Evolutionary conservation across 73 alveolate species (phyloP).

Genomic region (Paramecium octaurelia): DNA sequence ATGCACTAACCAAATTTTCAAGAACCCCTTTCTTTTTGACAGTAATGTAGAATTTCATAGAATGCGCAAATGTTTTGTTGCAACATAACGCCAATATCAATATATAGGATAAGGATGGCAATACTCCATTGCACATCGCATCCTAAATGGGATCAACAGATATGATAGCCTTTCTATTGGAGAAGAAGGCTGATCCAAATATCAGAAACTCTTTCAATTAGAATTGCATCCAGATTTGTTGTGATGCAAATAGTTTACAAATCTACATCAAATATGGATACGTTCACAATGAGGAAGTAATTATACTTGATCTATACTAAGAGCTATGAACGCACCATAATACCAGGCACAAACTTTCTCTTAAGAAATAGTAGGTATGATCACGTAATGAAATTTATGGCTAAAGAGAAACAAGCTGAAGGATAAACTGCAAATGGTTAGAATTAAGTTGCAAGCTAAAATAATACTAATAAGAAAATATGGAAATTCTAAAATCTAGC

Average conservation of each 20-base stretch:
- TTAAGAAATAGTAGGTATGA: conserved; percentile 65
- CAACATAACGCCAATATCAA: conserved; percentile 80
- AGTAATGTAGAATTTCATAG: conserved; percentile 77
- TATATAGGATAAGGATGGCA: conserved; percentile 83
- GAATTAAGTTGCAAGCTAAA: neutral
- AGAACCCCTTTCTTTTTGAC: conserved; percentile 90
- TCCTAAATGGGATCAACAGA: conserved; percentile 75
- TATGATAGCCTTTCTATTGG: conserved; percentile 72
- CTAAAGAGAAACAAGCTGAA: neutral
- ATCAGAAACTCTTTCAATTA: conserved; percentile 66
- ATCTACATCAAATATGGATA: conserved; percentile 61
- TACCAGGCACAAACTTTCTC: conserved; percentile 55
- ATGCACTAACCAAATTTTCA: conserved; percentile 62
- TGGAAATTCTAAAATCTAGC: conserved; percentile 37
- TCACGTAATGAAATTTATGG: conserved; percentile 50
- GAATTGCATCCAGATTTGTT: conserved; percentile 70
- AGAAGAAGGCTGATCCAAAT: conserved; percentile 72
- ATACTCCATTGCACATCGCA: conserved; percentile 88
- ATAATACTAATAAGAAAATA: neutral
- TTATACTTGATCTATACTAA: conserved; percentile 7
- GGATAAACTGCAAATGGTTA: conserved; percentile 17
- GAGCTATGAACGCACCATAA: conserved; percentile 69
- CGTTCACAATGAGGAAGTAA: neutral
- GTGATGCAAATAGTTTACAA: conserved; percentile 63
- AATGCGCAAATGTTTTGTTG: conserved; percentile 75